Evolutionary conservation across 2,329 filamentous ascomycete species (phyloP), one percentile per base, ranked within the genome.

Genomic region (Sphaerulina populicola): DNA sequence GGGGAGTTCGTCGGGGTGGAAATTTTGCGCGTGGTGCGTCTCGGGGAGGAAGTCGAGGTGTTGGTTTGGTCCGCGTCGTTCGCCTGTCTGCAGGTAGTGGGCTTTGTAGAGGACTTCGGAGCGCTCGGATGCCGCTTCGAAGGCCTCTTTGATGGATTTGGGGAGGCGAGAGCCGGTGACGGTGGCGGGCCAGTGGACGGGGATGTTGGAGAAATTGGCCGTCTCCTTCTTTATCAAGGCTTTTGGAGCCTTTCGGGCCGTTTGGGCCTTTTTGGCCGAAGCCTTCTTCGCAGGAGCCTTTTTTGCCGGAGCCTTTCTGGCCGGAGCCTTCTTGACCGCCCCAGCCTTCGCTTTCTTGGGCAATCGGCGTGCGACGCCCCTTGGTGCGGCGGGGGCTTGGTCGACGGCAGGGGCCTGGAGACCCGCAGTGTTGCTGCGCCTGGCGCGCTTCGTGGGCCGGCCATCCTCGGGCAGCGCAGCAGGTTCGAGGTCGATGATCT

Each of bases 21-120:
- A 61, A 37, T 61, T 62, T 29, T 14, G 44, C 1, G 35, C 23
- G 39, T 54, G 46, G 56, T 61, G 63, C 55, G 63, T 64, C 30
- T 64, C 62, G 4, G 62, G 63, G 14, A 54, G 44, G 36, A 61
- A 40, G 52, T 66, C 55, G 23, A 55, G 44, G 30, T 51, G 23
- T 6, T 27, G 23, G 5, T 27, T 27, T 27, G 5, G 5, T 27
- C 6, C 47, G 27, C 31, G 30, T 18, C 48, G 18, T 38, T 31
- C 38, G 30, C 45, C 43, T 11, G 49, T 43, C 6, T 29, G 44
- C 31, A 44, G 29, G 27, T 14, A 37, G 36, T 53, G 46, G 3
- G 50, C 39, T 37, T 37, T 35, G n/a, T 57, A 45, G 12, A 65
- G 56, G 15, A 47, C 45, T 18, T 51, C 36, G 14, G 53, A 45